Base-by-base conservation (phyloP, 2,329 filamentous ascomycete genomes). In the Verticillium albo-atrum region DNA sequence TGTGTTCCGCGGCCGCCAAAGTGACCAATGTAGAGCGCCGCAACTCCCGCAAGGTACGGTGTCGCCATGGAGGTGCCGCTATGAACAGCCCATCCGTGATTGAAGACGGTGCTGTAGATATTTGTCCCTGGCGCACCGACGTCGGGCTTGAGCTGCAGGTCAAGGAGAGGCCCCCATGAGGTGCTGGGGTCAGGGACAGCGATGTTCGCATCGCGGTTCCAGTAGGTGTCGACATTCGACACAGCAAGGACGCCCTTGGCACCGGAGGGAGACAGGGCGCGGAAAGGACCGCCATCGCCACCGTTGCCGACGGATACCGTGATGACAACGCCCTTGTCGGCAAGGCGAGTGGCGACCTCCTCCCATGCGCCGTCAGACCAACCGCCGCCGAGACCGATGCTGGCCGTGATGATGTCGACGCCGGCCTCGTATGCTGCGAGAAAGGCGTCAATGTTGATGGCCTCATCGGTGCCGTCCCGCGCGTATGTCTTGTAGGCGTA, bases 241-340 rank as follows among this genome's bases (percentile, higher is more conserved):
- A 80, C 72, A 4, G 75, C 70, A n/a, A 78, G 71, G 6, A 77
- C 75, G 23, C 74, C 70, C 34, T 68, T 70, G 5, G 75, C 77
- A 12, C 75, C 72, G 4, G 76, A 70, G 4, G 76, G 77, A 4
- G 70, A 71, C 42, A 69, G 70, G 10, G 72, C 70, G 47, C 75
- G 79, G 67, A 83, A 82, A 0, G 81, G 74, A 0, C 82, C 82
- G 15, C 70, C 67, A 23, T 69, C 69, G 27, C 82, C 81, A 32
- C 77, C 74, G 57, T 85, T 85, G 20, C 82, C 81, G 6, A 78
- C 80, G 1, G 81, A 77, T 28, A 82, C 76, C 17, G 77, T 76
- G 30, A 82, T 74, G 12, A 82, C 75, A 1, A 83, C 71, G 20
- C 81, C 81, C 27, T 75, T 67, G 17, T 77, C 55, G 15, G 37